phyloP scores from a whole-genome alignment of 1,139 yeast species.

The Casaregolazyma suthepensis region DNA sequence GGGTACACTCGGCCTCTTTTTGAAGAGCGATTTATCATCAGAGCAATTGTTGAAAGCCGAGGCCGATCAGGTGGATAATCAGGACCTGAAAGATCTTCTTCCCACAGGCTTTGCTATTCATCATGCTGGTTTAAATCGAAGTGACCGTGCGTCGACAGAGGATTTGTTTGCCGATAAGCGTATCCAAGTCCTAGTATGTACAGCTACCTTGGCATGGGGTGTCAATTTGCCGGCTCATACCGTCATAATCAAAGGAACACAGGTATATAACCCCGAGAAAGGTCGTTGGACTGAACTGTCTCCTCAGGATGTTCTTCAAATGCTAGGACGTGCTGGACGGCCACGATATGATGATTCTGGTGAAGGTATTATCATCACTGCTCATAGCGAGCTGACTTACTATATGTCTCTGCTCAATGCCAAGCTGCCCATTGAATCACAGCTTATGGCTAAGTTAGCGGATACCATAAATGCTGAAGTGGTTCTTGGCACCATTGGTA shows the following conservation, averaged over 20 bases:
- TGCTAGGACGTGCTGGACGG: constrained; percentile 95
- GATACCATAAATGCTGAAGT: constrained; percentile 86
- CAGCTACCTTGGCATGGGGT: constrained; percentile 99
- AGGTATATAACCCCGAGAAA: constrained; percentile 83
- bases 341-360: constrained; percentile 91
- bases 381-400: constrained; percentile 79
- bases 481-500: constrained; percentile 60
- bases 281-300: constrained; percentile 87
- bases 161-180: constrained; percentile 86
- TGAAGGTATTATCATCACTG: constrained; percentile 88
- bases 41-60: constrained; percentile 63
- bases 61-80: constrained; percentile 49
- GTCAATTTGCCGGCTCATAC: constrained; percentile 96
- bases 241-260: constrained; percentile 91
- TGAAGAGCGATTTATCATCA: constrained; percentile 50
- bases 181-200: constrained; percentile 74
- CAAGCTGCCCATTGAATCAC: constrained; percentile 90
- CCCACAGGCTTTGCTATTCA: constrained; percentile 83
- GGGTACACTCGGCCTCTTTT: constrained; percentile 43
- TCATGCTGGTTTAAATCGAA: constrained; percentile 82
- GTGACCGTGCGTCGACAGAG: constrained; percentile 74
- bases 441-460: constrained; percentile 60
- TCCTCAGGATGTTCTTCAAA: constrained; percentile 91
- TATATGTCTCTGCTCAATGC: constrained; percentile 84
- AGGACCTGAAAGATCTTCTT: constrained; percentile 53